phyloP scores from a whole-genome alignment of 768 basidiomycete genomes.

The Mycena kentingensis region DNA sequence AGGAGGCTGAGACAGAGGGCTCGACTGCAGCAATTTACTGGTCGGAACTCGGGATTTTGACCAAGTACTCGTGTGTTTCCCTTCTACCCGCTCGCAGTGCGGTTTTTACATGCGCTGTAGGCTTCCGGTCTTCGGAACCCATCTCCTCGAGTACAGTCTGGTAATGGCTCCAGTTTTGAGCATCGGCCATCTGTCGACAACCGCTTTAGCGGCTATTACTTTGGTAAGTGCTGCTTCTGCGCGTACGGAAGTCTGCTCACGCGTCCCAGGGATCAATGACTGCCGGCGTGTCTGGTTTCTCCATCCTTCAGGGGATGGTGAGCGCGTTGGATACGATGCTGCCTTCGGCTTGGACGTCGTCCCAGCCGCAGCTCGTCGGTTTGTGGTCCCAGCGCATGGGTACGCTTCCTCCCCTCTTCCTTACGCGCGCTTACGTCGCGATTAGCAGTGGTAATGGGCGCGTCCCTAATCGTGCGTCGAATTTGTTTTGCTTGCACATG shows the following conservation, averaged over 20 bases:
- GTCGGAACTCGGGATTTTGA: conserved; percentile 62
- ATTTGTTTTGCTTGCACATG: not conserved
- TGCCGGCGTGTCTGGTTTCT: conserved; percentile 71
- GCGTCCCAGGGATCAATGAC: conserved; percentile 62
- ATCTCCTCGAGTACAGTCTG: conserved; percentile 83
- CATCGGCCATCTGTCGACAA: conserved; percentile 89
- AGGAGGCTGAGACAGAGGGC: conserved; percentile 32
- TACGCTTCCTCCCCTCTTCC: conserved; percentile 36
- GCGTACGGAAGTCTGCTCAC: not conserved
- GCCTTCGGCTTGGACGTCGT: conserved; percentile 92
- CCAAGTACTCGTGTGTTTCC: conserved; percentile 63
- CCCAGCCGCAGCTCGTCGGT: conserved; percentile 81
- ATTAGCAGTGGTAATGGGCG: conserved; percentile 62
- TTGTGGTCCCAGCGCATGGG: conserved; percentile 91
- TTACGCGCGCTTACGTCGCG: conserved; percentile 1
- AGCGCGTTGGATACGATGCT: conserved; percentile 91
- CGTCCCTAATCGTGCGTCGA: conserved; percentile 57
- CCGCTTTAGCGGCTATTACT: conserved; percentile 82
- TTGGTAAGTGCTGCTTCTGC: conserved; percentile 29
- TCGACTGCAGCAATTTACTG: conserved; percentile 40
- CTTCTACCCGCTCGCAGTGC: not conserved
- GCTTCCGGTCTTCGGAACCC: conserved; percentile 47
- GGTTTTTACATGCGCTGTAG: not conserved
- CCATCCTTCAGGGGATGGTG: conserved; percentile 78
- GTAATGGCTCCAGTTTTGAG: conserved; percentile 81